Conservation (phyloP, 2,329 filamentous ascomycete species). For the Aureobasidium sp. region DNA sequence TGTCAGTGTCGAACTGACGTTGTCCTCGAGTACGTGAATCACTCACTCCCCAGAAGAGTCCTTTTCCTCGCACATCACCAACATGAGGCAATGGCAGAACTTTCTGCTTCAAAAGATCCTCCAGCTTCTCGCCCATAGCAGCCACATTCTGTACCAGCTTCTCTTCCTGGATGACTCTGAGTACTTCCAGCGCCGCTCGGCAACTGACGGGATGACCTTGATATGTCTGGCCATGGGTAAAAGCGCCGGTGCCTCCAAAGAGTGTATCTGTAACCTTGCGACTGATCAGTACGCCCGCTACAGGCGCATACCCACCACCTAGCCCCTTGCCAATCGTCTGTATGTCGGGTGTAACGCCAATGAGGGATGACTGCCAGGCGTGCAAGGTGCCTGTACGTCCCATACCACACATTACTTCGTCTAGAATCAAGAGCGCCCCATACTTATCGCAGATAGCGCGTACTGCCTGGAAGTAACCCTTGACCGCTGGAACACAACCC, state of each 20-base stretch:
- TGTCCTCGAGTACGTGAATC: slow-evolving; percentile 13
- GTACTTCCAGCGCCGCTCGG: slow-evolving; percentile 55
- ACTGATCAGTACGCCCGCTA: slow-evolving; percentile 53
- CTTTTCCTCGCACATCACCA: slow-evolving; percentile 53
- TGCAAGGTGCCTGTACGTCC: slow-evolving; percentile 52
- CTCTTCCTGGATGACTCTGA: slow-evolving; percentile 50
- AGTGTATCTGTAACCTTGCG: slow-evolving; percentile 44
- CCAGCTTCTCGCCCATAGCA: slow-evolving; percentile 45
- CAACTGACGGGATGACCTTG: slow-evolving; percentile 54
- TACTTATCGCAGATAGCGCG: slow-evolving; percentile 60
- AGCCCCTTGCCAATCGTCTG: slow-evolving; percentile 60
- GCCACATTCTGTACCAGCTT: slow-evolving; percentile 52
- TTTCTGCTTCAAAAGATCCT: slow-evolving; percentile 34
- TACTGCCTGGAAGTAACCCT: slow-evolving; percentile 63
- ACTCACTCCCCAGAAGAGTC: slow-evolving; percentile 50
- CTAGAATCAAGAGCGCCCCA: slow-evolving; percentile 66
- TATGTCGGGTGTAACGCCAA: slow-evolving; percentile 53
- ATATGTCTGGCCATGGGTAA: slow-evolving; percentile 56
- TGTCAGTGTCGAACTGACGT: background rate
- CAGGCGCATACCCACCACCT: slow-evolving; percentile 53
- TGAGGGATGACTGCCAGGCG: slow-evolving; percentile 49
- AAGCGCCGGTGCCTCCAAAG: slow-evolving; percentile 37
- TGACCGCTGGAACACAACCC: slow-evolving; percentile 58
- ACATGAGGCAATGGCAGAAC: slow-evolving; percentile 44
- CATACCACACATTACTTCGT: slow-evolving; percentile 68